Percentiles rank a stretch among this genome's conserved stretches.
Evolutionary conservation across 2,329 filamentous ascomycete genomes (phyloP).

Genomic region (Scopulariopsis brevicaulis): DNA sequence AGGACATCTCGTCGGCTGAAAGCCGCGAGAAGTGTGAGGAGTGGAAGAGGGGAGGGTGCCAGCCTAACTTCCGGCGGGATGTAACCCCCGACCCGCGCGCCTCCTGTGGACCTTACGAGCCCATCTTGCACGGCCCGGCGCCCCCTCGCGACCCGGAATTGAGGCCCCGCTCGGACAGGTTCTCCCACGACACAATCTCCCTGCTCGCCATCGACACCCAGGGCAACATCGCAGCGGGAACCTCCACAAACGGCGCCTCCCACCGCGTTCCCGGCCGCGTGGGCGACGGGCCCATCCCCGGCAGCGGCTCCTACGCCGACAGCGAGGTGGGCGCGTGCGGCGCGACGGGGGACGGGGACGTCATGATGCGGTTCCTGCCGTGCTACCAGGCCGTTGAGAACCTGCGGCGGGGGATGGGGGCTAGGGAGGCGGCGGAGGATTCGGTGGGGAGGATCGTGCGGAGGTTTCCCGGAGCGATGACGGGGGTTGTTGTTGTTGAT

Average conservation of each 20-base stretch:
- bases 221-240: slow-evolving; percentile 40
- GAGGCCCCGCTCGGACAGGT: neutral
- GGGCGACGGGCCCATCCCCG: slow-evolving; percentile 42
- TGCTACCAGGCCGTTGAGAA: slow-evolving; percentile 47
- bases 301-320: slow-evolving; percentile 44
- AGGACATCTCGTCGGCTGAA: slow-evolving; percentile 28
- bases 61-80: slow-evolving; percentile 37
- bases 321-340: slow-evolving; percentile 41
- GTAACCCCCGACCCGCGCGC: slow-evolving; percentile 28
- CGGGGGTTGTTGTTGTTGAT: slow-evolving; percentile 39
- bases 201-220: slow-evolving; percentile 31
- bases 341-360: slow-evolving; percentile 43
- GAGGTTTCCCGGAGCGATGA: slow-evolving; percentile 31
- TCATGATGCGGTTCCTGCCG: slow-evolving; percentile 46
- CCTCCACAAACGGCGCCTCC: slow-evolving; percentile 41
- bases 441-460: slow-evolving; percentile 35
- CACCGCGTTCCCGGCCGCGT: slow-evolving; percentile 44
- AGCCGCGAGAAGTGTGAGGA: slow-evolving; percentile 25
- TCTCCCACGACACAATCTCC: slow-evolving; percentile 41
- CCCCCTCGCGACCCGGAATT: neutral
- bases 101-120: slow-evolving; percentile 36
- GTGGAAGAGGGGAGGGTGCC: slow-evolving; percentile 30
- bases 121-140: slow-evolving; percentile 8
- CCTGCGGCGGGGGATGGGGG: slow-evolving; percentile 33
- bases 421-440: slow-evolving; percentile 36